Evolutionary conservation across 2,329 filamentous ascomycete genomes (phyloP).

Genomic region (Calonectria naviculata): DNA sequence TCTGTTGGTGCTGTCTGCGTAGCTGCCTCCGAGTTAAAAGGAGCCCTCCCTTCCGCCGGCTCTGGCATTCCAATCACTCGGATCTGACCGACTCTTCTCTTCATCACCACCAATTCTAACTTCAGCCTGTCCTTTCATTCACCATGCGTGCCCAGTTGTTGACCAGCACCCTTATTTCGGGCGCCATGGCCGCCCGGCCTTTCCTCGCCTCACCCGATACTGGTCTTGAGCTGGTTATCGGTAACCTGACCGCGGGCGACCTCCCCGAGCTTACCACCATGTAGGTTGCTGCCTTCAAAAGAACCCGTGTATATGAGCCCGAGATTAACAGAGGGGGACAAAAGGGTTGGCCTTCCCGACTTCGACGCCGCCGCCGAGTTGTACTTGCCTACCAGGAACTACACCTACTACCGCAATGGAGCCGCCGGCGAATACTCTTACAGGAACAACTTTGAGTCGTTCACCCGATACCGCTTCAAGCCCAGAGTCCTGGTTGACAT

Average conservation of each 20-base stretch:
- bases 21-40: constrained; percentile 1
- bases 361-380: constrained; percentile 64
- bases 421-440: constrained; percentile 67
- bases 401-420: constrained; percentile 68
- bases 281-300: background rate
- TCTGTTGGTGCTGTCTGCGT: background rate
- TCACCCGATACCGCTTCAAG: constrained; percentile 58
- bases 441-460: constrained; percentile 67
- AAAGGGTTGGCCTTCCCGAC: constrained; percentile 60
- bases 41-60: background rate
- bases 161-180: constrained; percentile 44
- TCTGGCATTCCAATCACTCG: background rate
- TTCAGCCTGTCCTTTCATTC: constrained; percentile 18
- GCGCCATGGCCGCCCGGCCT: constrained; percentile 53
- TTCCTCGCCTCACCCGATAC: constrained; percentile 60
- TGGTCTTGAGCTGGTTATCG: constrained; percentile 53
- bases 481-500: constrained; percentile 64
- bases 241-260: constrained; percentile 45
- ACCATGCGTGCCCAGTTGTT: constrained; percentile 39
- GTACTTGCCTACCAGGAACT: constrained; percentile 58
- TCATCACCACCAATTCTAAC: background rate
- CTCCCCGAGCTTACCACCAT: constrained; percentile 58
- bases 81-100: background rate
- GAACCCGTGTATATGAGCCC: background rate
- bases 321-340: background rate